Evolutionary conservation across 768 basidiomycete genomes (phyloP), one percentile per base, ranked within the genome.

Genomic region (Auricularia cornea): DNA sequence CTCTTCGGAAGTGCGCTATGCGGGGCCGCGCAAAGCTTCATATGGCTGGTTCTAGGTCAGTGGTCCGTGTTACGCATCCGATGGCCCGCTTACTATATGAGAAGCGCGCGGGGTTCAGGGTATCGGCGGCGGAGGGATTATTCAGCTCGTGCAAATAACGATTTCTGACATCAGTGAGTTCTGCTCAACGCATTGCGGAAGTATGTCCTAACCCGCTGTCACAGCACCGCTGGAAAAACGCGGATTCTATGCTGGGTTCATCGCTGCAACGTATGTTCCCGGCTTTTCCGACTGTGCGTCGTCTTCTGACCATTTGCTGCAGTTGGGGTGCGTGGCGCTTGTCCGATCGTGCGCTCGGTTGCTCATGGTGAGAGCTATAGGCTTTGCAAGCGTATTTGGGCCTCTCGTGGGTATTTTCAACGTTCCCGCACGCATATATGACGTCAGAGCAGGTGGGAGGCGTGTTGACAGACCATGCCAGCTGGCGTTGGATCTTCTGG

Each of bases 181-280:
- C 6, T 16, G 0, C 28, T 10, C 35, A 38, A n/a, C 18, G 16
- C 44, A 12, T 60, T 18, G 28, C 0, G 0, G 10, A 40, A 23
- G n/a, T 18, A 14, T 29, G 29, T 30, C 28, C 30, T 60, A 23
- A 28, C 29, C 38, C 30, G 48, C 28, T 48, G 40, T 48, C 26
- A 31, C 54, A 63, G 63, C 63, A 14, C 40, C 63, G 1, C 63
- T 66, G 10, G 65, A 66, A 59, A 60, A 64, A 48, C 66, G 76
- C 54, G 76, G 75, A 2, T 67, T 68, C 26, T 75, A 69, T 59
- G 67, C 70, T 30, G 74, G 70, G n/a, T 59, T 67, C 28, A 67
- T 70, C 28, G 70, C 73, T 16, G 71, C 72, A 0, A 68, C 71
- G 1, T 75, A 73, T 71, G 77, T 75, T 2, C 44, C 23, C 70